Evolutionary conservation across 2,329 filamentous ascomycete genomes (phyloP), one percentile per base, ranked within the genome.

Genomic region (Colletotrichum shisoi): DNA sequence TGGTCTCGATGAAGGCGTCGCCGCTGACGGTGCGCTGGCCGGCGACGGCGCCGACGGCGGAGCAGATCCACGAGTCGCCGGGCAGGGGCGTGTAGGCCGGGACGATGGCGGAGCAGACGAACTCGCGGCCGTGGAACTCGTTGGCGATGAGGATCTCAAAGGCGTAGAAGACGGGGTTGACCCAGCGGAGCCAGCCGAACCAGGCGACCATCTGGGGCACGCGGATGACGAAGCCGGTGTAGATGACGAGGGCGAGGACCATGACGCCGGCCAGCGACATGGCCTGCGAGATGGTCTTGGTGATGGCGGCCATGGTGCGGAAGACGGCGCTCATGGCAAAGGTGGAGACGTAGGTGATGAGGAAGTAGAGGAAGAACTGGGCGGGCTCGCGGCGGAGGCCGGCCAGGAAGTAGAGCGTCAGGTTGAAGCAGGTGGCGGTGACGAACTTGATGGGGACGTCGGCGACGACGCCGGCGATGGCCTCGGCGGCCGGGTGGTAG

Each of bases 241-340:
- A 84, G 27, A 82, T 87, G 72, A 89, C 82, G 4, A 91, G 81
- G 15, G 84, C 84, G 19, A 91, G 74, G 12, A 89, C 85, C 69
- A 87, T 71, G 0, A 88, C 76, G 24, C 83, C 84, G 0, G 84
- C 79, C 2, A 84, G 73, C 0, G 80, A 79, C 80, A 88, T 82
- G 2, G 86, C 85, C 69, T 87, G 84, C 0, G 85, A 84, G 0
- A 88, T 79, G 0, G 90, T 91, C 59, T 87, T 84, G 1, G 91
- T 93, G 1, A 90, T 76, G 0, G 90, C 87, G 0, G 87, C 91
- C 72, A 94, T 87, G 0, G 88, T 91, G 31, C 91, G 83, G 80
- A 94, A 94, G 46, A 93, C 81, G 77, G 89, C 91, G 44, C 85
- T 89, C 89, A 94, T 93, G 70, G 88, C 84, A 71, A 94, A 82